Evolutionary conservation across 2,329 filamentous ascomycete genomes (phyloP), one percentile per base, ranked within the genome.

Genomic region (Diplodia sapinea): DNA sequence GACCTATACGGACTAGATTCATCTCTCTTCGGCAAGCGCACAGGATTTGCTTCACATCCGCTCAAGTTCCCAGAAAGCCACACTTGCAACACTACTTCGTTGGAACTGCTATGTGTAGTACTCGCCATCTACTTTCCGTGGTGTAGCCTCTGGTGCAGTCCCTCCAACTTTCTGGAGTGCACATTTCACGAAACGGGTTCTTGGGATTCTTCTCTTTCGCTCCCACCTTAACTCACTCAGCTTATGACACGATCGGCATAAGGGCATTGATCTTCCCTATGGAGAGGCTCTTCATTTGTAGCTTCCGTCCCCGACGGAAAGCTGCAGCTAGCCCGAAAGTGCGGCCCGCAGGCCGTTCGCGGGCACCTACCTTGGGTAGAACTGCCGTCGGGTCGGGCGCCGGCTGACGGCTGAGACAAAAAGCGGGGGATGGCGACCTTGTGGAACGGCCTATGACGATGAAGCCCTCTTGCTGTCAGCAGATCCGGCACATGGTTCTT

Each of bases 401-500:
- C n/a, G 49, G 9, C 43, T 40, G 57, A 33, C 6, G 31, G 47
- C 31, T 51, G 59, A 63, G 59, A 63, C 59, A 63, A 38, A 51
- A 63, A 63, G 59, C 47, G 59, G 59, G 50, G 43, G 47, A 15
- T 36, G 29, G 23, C 26, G n/a, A 36, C 31, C 20, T 31, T n/a
- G 47, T 38, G n/a, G 5, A 38, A 38, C 59, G 29, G 17, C 59
- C 43, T 51, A 62, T 50, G 29, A 11, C 26, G 20, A 49, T 20
- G 5, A 20, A n/a, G n/a, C n/a, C 17, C 29, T 29, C 31, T 5
- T 26, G n/a, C 13, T 11, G 59, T 51, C 43, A 63, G 43, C 59
- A 38, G 59, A 62, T 63, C 12, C 57, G 17, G 26, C 57, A 40
- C 15, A n/a, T 20, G 33, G 23, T 23, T 20, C 33, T 36, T 6